Evolutionary conservation across 169 alveolate species (phyloP).

Genomic region (Plasmodium fragile): DNA sequence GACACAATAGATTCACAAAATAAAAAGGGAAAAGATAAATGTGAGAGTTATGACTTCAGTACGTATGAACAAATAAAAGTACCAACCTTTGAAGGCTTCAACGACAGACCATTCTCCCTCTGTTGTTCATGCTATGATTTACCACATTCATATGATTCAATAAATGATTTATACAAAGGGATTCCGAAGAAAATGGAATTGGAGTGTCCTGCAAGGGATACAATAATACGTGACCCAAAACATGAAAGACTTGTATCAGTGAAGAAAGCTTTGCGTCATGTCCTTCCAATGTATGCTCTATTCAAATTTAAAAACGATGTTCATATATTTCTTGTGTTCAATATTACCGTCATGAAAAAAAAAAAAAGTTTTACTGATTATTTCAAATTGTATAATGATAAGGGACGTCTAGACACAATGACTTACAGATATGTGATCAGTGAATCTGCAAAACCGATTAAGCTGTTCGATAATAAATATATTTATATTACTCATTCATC

Average conservation of each 20-base stretch:
- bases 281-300: conserved; percentile 43
- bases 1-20: conserved; percentile 26
- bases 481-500: conserved; percentile 23
- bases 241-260: conserved; percentile 46
- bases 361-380: conserved; percentile 14
- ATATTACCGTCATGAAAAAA: conserved; percentile 36
- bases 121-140: conserved; percentile 60
- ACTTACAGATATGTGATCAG: conserved; percentile 21
- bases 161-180: background rate
- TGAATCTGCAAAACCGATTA: conserved; percentile 2
- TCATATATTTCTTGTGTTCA: conserved; percentile 4
- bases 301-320: conserved; percentile 27
- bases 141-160: background rate
- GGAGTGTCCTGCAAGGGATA: background rate
- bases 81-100: conserved; percentile 39
- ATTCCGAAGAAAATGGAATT: background rate
- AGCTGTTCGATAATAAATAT: conserved; percentile 16
- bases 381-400: conserved; percentile 25
- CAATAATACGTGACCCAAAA: background rate
- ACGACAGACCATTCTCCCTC: conserved; percentile 17
- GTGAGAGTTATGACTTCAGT: background rate
- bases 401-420: background rate
- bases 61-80: conserved; percentile 1
- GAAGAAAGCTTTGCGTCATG: conserved; percentile 22
- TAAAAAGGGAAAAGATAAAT: conserved; percentile 30